These are phyloP conservation scores for Phytomonas sp. DNA, from an alignment of 208 protist genomes.

Conservation along the genomic window DNA sequence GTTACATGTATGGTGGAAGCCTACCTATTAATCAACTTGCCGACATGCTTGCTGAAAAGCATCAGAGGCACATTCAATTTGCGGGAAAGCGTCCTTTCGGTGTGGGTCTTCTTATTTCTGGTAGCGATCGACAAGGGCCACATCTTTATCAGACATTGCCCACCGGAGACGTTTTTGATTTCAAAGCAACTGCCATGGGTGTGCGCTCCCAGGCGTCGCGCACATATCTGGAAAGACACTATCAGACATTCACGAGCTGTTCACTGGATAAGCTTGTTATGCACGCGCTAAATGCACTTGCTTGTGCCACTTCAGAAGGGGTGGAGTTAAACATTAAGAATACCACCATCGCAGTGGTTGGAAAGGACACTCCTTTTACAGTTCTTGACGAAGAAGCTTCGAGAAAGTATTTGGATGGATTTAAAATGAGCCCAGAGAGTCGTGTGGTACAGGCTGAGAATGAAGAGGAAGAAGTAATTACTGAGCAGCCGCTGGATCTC, in stretches of 20 bases:
- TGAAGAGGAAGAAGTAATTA: constrained; percentile 57
- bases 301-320: constrained; percentile 84
- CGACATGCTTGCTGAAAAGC: constrained; percentile 87
- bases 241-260: constrained; percentile 85
- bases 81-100: constrained; percentile 96
- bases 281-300: constrained; percentile 91
- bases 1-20: constrained; percentile 86
- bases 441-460: constrained; percentile 41
- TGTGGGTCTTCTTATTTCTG: constrained; percentile 98
- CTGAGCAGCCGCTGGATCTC: constrained; percentile 70
- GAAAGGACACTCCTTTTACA: constrained; percentile 78
- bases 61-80: constrained; percentile 96
- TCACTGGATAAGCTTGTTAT: constrained; percentile 85
- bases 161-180: constrained; percentile 97
- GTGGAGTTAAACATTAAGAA: constrained; percentile 91
- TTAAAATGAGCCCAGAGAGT: constrained; percentile 70
- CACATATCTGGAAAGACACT: constrained; percentile 99
- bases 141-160: constrained; percentile 96
- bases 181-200: constrained; percentile 97
- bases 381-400: constrained; percentile 79
- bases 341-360: constrained; percentile 88
- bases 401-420: constrained; percentile 78
- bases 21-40: constrained; percentile 72
- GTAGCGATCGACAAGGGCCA: constrained; percentile 89
- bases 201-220: constrained; percentile 96